Evolutionary conservation across 2,329 filamentous ascomycete species (phyloP), one percentile per base, ranked within the genome.

Genomic region (Aspergillus fumigatus): DNA sequence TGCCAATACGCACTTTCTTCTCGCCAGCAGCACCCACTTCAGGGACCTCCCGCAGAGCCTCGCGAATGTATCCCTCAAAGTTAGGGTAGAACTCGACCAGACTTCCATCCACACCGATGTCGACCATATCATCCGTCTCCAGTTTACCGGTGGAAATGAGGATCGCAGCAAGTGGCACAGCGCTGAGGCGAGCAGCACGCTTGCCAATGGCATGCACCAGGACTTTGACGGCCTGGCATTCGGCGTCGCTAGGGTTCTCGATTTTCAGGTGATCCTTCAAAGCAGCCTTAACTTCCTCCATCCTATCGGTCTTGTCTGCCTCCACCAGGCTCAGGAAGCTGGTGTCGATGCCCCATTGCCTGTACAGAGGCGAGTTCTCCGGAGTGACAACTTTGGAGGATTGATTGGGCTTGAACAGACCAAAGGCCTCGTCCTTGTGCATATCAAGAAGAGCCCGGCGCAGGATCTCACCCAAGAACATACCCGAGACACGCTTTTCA

Each of bases 391-490:
- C 92, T 19, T 89, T 90, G 52, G 86, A 89, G 58, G 82, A 88
- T 69, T 93, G 91, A 62, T 81, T 82, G 68, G 88, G 88, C 65
- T 82, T 84, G 82, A 97, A 95, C 38, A 97, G 82, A 2, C 86
- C 80, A 6, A 88, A 77, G 1, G 81, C 73, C 27, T 86, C 80
- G 64, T 90, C 82, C 65, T 88, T 82, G 67, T 92, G 79, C 71
- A 97, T 82, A 56, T 85, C 81, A 51, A 94, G 73, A 23, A 97
- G 78, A 17, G 87, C 86, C 48, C 90, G 82, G 54, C 94, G 88
- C 54, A 97, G 82, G 61, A 97, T 92, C 74, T 99, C 94, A 54
- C 94, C 94, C 50, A 99, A 76, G 78, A 97, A 99, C 93, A 99
- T 97, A 72, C 94, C 94, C 0, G 92, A 96, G 17, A 99, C 88